Evolutionary conservation across 1,139 yeast species (phyloP), one percentile per base, ranked within the genome.

Genomic region (Taphrina confusa): DNA sequence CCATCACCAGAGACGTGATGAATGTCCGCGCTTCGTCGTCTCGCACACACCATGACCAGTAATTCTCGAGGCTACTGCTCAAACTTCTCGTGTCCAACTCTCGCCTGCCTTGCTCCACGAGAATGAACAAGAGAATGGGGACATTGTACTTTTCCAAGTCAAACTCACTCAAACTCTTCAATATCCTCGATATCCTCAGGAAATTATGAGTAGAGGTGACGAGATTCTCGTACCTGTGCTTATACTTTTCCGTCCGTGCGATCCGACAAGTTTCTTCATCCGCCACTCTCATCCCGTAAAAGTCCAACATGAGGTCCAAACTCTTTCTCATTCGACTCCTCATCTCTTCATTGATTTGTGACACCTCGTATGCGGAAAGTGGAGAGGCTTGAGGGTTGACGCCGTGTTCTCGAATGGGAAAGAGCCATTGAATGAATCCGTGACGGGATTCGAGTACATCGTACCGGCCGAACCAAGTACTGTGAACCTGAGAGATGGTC

Each of bases 361-460:
- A 20, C 5, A 54, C 25, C n/a, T 54, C 58, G n/a, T 31, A 18
- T 18, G 39, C 31, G 2, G 14, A 31, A 11, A 54, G 58, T 1
- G 51, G 44, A 5, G 45, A 23, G 12, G 50, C 51, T 5, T 11
- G 34, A 1, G 44, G 34, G 34, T 54, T 42, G 14, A 42, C 51
- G 34, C 51, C 50, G 20, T 14, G 51, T 23, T 44, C 51, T 14
- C 44, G 50, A 12, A 54, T 22, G 12, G 58, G 58, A 30, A 54
- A 54, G 20, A 54, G 44, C 58, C 58, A 54, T 20, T 54, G 51
- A 16, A 54, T 44, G 58, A 31, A 42, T 5, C 51, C 51, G 34
- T 44, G 51, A 9, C 28, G 25, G 12, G 33, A 16, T 31, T 54
- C 58, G 16, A 54, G 51, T 9, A 33, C n/a, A 3, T 14, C 39